Evolutionary conservation across 176 grass and related monocot genomes (phyloP).

Genomic region (Canna indica): DNA sequence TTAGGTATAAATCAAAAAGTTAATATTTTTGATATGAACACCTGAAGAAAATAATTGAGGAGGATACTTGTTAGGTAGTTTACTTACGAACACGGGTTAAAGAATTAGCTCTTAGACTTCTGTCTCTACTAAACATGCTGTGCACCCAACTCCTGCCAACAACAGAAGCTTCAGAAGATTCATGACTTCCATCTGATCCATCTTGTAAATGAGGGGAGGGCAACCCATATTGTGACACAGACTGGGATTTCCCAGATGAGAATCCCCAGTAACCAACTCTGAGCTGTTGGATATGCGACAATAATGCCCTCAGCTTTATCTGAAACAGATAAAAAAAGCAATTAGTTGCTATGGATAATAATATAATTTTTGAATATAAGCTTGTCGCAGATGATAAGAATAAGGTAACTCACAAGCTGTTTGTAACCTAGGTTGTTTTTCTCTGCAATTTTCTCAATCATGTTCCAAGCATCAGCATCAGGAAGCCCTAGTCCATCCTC

Average conservation of each 20-base stretch:
- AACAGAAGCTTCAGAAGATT: slow-evolving; percentile 84
- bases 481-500: slow-evolving; percentile 85
- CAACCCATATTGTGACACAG: slow-evolving; percentile 46
- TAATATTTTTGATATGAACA: neutral
- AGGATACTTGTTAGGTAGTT: slow-evolving; percentile 7
- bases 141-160: slow-evolving; percentile 95
- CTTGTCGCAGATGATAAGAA: slow-evolving; percentile 14
- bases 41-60: neutral
- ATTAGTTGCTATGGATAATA: neutral
- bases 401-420: slow-evolving; percentile 73
- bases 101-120: slow-evolving; percentile 78
- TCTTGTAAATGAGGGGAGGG: slow-evolving; percentile 69
- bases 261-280: slow-evolving; percentile 87
- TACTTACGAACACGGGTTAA: slow-evolving; percentile 67
- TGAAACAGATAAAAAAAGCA: slow-evolving; percentile 29
- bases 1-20: neutral
- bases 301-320: slow-evolving; percentile 92
- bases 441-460: slow-evolving; percentile 98
- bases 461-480: slow-evolving; percentile 94
- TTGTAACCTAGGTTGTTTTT: slow-evolving; percentile 98
- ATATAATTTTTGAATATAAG: slow-evolving; percentile 15
- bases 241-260: slow-evolving; percentile 46
- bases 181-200: slow-evolving; percentile 77
- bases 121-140: slow-evolving; percentile 97
- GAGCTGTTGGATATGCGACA: slow-evolving; percentile 93